Evolutionary conservation across 352 stramenopile species (phyloP), one percentile per base, ranked within the genome.

Genomic region (Pelagophyceae sp.): DNA sequence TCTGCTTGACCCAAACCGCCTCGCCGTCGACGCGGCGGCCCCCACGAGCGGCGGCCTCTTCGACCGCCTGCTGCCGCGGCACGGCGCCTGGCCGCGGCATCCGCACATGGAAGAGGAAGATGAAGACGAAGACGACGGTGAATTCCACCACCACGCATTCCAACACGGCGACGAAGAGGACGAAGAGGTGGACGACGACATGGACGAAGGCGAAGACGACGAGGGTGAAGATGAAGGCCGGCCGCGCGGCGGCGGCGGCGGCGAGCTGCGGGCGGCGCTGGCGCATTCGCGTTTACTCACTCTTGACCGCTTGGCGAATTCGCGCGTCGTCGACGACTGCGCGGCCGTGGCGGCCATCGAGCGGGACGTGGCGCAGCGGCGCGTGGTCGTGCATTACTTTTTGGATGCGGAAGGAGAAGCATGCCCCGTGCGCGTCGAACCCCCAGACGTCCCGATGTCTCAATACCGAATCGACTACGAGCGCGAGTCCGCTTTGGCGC

Each of bases 391-490:
- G n/a, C 61, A 71, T 31, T 71, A 71, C 61, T 45, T 71, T 31
- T 1, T 71, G 1, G 61, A 71, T 31, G 33, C 3, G 6, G 61
- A 71, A 1, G 54, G 54, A 15, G 61, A 71, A 31, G 61, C 61
- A 27, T 71, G 61, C 61, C 61, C 61, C 61, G 61, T 71, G 3
- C 3, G 25, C 3, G 61, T 71, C 61, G 61, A 37, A 31, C 61
- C 61, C 6, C 27, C 29, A 11, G 61, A 71, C 61, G 61, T 71
- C n/a, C 61, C 61, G 5, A 27, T 71, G 3, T 5, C 19, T 11
- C 29, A 71, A 31, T 71, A 71, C 33, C 61, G 38, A 27, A 71
- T 71, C 61, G 61, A 71, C 61, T 71, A 71, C 61, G 61, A 71
- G 61, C 61, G 61, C 61, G 61, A 37, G 29, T 1, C 61, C 29